Percentiles rank a stretch among this genome's conserved stretches.
Evolutionary conservation across 1,139 yeast species (phyloP).

Genomic region (Nadsonia commutata): DNA sequence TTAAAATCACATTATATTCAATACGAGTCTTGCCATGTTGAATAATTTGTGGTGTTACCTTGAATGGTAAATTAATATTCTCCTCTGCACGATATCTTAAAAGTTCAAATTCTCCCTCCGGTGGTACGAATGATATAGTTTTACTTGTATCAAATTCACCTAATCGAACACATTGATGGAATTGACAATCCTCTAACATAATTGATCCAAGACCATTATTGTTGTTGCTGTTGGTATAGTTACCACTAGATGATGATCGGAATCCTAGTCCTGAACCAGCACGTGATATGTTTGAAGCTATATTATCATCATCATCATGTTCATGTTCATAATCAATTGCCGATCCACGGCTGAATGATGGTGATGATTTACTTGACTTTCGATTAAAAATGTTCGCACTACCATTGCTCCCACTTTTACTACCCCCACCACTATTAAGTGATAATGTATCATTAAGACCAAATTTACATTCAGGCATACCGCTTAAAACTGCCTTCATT

Average conservation of each 20-base stretch:
- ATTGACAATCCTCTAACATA: conserved; percentile 60
- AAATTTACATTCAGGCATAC: conserved; percentile 60
- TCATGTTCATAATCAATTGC: conserved; percentile 2
- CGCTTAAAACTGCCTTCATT: conserved; percentile 61
- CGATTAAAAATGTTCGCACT: no score
- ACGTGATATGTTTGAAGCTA: not conserved
- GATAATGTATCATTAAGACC: conserved; percentile 38
- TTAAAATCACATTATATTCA: conserved; percentile 44
- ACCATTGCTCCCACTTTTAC: conserved; percentile 6
- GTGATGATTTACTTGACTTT: not conserved
- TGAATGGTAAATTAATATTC: conserved; percentile 58
- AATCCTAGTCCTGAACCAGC: no score
- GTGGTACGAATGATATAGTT: conserved; percentile 64
- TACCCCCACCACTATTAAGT: conserved; percentile 8
- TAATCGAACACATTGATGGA: conserved; percentile 76
- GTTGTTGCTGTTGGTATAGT: conserved; percentile 4
- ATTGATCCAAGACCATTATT: conserved; percentile 26
- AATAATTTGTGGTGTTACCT: conserved; percentile 45
- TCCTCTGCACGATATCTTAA: conserved; percentile 56
- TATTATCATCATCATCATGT: conserved; percentile 1
- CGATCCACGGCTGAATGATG: not conserved
- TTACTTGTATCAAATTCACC: conserved; percentile 54
- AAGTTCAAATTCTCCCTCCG: conserved; percentile 85
- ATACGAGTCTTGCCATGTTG: conserved; percentile 36
- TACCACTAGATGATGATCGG: not conserved